Base-by-base conservation (phyloP, 306 rosid genomes). In the Cucumis melo region DNA sequence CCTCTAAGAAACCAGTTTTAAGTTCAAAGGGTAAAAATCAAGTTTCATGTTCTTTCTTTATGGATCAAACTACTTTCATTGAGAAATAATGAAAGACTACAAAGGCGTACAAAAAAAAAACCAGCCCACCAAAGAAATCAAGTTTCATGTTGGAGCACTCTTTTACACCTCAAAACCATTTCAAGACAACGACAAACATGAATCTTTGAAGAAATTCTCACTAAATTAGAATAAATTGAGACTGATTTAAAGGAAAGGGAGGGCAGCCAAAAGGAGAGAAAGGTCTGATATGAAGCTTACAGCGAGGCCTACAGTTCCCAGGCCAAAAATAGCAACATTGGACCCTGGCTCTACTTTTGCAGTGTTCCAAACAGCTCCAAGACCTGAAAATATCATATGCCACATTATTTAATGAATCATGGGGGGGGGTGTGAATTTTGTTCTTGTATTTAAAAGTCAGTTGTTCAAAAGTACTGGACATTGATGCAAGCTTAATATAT, bases 331-430 rank as follows among this genome's bases (percentile, higher is more conserved):
- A 82, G 97, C 98, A 80, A 93, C 97, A 44, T 50, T 93, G 73
- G 98, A 89, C 60, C 96, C 97, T 7, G 96, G 66, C 71, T 93
- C 98, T 44, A 93, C 98, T 81, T 93, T 93, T 74, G 98, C 98
- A 24, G 98, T 91, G 91, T 93, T 93, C 98, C 98, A 93, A 79
- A 93, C 98, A 80, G 98, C 98, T 79, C 97, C 97, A 81, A 93
- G 96, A 71, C 96, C 98, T 91, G 71, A 48, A 77, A 71, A 71
- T 21, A 42, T 15, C 57, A 24, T 24, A 15, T 15, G 39, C 46
- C 4, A 51, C 10, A 10, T 46, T 27, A 51, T 72, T 27, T 21
- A 48, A 73, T 24, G 58, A 71, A 64, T 64, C 17, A 41, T 66
- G 15, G n/a, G 7, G 2, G 7, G 55, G 10, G 16, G n/a, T 6